phyloP scores from a whole-genome alignment of 495 filamentous ascomycete genomes.

The Talaromyces nanjingensis region DNA sequence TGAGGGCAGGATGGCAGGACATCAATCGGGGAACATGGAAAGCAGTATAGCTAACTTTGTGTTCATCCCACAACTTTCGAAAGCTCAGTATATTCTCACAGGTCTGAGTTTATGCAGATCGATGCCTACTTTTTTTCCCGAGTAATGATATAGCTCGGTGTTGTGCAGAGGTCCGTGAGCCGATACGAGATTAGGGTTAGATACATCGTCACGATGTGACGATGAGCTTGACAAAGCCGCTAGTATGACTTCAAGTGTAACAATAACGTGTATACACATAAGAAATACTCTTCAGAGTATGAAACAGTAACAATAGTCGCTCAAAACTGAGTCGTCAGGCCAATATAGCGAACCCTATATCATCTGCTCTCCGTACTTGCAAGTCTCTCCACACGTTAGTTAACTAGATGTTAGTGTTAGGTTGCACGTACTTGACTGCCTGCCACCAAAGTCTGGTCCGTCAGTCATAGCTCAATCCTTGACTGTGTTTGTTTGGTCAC shows the following conservation, averaged over 20 bases:
- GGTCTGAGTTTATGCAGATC: background rate
- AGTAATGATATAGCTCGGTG: background rate
- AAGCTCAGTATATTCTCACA: background rate
- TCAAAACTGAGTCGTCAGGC: background rate
- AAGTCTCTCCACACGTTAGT: background rate
- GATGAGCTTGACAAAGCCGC: background rate
- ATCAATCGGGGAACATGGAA: background rate
- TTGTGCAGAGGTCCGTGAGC: background rate
- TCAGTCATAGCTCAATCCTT: background rate
- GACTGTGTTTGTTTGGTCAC: background rate
- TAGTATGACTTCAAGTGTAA: background rate
- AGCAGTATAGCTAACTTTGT: background rate
- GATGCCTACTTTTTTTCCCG: background rate
- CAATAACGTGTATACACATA: background rate
- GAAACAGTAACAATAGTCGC: background rate
- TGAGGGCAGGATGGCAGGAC: background rate
- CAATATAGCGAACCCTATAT: background rate
- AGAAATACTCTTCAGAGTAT: background rate
- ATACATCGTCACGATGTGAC: background rate
- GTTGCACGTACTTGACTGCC: background rate
- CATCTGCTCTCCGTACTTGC: background rate
- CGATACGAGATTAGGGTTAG: background rate
- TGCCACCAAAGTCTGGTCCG: background rate
- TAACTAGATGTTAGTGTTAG: background rate
- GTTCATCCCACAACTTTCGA: background rate